These are phyloP conservation scores for Hemileccinum hortonii DNA, from an alignment of 1,284 basidiomycete species.

Conservation along the genomic window DNA sequence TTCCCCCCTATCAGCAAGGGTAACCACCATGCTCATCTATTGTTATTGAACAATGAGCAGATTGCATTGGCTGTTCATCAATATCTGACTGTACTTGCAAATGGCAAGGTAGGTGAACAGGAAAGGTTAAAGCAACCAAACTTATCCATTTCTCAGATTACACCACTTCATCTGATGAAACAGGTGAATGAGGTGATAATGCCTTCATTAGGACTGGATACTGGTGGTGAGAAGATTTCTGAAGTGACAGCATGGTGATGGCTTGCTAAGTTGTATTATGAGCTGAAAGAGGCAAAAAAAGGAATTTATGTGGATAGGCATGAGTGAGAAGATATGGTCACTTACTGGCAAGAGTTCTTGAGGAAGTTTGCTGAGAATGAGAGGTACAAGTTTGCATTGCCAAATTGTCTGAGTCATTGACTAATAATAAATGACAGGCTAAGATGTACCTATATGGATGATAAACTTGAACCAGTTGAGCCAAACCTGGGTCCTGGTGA, in stretches of 20 bases:
- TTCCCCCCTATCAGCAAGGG: background rate
- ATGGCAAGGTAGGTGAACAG: background rate
- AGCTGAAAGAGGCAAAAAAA: background rate
- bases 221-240: background rate
- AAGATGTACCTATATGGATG: background rate
- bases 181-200: constrained; percentile 5
- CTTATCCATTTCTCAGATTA: no score
- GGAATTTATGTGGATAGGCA: background rate
- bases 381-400: no score
- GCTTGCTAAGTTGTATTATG: background rate
- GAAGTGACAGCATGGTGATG: background rate
- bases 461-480: background rate
- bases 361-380: background rate
- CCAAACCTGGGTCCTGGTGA: background rate
- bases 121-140: no score
- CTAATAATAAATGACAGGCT: background rate
- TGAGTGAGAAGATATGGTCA: background rate
- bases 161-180: constrained; percentile 1
- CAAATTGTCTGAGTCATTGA: no score
- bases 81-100: constrained; percentile 3
- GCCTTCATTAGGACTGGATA: constrained; percentile 3
- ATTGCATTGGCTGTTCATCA: background rate
- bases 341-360: background rate
- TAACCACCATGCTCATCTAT: constrained; percentile 4
- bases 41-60: constrained; percentile 2